These are phyloP conservation scores for Tetrapisispora namnaoensis DNA, from an alignment of 805 yeast species.

Conservation along the genomic window DNA sequence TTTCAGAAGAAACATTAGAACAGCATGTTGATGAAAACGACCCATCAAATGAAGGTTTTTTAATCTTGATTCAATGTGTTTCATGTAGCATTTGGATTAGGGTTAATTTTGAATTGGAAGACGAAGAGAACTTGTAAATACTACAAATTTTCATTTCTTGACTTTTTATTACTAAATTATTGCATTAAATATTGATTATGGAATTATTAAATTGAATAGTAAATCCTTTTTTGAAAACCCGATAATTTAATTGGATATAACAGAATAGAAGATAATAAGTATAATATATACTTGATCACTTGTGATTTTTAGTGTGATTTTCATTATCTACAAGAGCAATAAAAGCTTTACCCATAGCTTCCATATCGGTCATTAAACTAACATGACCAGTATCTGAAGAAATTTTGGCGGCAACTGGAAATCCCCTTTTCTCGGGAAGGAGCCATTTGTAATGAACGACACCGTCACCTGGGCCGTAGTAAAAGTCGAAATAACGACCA, in stretches of 20 bases:
- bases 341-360: constrained; percentile 63
- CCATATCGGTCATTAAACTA: constrained; percentile 63
- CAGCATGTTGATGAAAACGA: constrained; percentile 36
- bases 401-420: constrained; percentile 60
- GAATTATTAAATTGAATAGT: no score
- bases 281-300: background rate
- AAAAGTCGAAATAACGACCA: constrained; percentile 68
- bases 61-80: constrained; percentile 66
- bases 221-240: no score
- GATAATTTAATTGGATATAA: background rate
- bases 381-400: constrained; percentile 68
- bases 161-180: no score
- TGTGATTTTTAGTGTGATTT: constrained; percentile 12
- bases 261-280: no score
- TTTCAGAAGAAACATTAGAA: constrained; percentile 54
- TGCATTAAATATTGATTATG: no score
- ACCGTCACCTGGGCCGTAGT: constrained; percentile 89
- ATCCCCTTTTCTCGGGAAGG: constrained; percentile 69
- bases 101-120: constrained; percentile 46
- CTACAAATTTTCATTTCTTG: no score
- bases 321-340: constrained; percentile 54
- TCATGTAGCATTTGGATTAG: constrained; percentile 83
- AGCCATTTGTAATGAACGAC: constrained; percentile 77
- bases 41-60: constrained; percentile 41
- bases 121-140: constrained; percentile 3